Base-by-base conservation (phyloP, 176 grass and related monocot genomes). In the Avena eriantha region DNA sequence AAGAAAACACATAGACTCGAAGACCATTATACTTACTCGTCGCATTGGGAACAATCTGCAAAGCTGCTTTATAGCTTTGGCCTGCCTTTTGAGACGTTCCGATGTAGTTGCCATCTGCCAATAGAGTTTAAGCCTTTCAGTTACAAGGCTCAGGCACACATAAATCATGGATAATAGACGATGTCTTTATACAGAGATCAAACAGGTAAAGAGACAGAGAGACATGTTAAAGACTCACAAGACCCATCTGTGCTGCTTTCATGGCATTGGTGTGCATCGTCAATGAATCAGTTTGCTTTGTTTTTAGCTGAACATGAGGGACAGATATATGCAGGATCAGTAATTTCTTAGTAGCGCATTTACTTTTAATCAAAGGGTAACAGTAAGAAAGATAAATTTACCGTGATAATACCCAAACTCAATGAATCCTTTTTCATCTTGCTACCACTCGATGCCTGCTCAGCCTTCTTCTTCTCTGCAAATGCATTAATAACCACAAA, bases 11-110 rank as follows among this genome's bases (percentile, higher is more conserved):
- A 54, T 58, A 16, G 5, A 74, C 8, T 3, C 5, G 7, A 84
- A 74, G 39, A 31, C 15, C 3, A 66, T 69, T 80, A 12, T 41
- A 94, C 92, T 93, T 92, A 94, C 97, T 59, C 83, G 90, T 49
- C 81, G 90, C 89, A 99, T 90, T 73, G 92, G 94, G 49, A 97
- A 99, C 74, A 99, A 78, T 73, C 78, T 93, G 78, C 89, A 96
- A 46, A 99, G 93, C 79, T 99, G 97, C 79, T 97, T 99, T 59
- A 99, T 84, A 86, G 90, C 84, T 88, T 96, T 89, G 69, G 92
- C 93, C 82, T 97, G 97, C 76, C 83, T 91, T 77, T 97, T 90
- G 39, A 99, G 81, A 45, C 87, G 80, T 77, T 97, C 87, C 5
- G 92, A 94, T 23, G 92, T 92, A 80, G 92, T 84, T 77, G 97